Evolutionary conservation across 2,329 filamentous ascomycete genomes (phyloP).

Genomic region (Teratosphaeria gauchensis): DNA sequence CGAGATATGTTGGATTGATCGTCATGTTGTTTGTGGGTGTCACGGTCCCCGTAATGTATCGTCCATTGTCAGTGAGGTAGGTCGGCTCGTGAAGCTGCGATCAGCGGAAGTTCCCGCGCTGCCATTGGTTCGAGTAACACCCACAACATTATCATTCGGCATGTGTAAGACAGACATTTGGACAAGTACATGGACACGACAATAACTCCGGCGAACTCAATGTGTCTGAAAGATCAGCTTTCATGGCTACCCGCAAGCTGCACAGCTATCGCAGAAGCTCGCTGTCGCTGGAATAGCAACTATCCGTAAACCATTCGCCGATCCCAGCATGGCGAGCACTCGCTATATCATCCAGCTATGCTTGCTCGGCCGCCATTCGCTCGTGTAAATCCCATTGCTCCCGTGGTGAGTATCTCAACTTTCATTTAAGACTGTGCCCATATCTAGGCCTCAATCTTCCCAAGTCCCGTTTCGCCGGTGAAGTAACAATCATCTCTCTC

Average conservation of each 20-base stretch:
- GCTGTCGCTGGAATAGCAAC: not conserved
- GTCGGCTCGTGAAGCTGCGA: not conserved
- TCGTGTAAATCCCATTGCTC: not conserved
- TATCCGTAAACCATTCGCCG: not conserved
- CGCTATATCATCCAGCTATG: not conserved
- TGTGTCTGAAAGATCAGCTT: not conserved
- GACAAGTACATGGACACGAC: not conserved
- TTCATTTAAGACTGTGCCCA: not conserved
- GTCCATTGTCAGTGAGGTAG: not conserved
- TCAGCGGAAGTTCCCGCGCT: not conserved
- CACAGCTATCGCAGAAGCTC: not conserved
- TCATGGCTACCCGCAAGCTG: not conserved
- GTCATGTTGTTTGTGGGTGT: constrained; percentile 27
- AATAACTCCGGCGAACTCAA: not conserved
- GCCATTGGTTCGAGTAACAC: not conserved
- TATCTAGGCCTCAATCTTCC: not conserved
- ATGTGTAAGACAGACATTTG: not conserved
- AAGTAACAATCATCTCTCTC: not conserved
- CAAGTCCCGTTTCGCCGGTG: not conserved
- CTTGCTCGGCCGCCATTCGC: not conserved
- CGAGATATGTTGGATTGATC: constrained; percentile 89
- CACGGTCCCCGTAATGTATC: not conserved
- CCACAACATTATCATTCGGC: not conserved
- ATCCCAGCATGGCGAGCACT: not conserved
- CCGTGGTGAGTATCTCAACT: not conserved